phyloP scores from a whole-genome alignment of 2,329 filamentous ascomycete genomes.

The Ophiosphaerella korrae region DNA sequence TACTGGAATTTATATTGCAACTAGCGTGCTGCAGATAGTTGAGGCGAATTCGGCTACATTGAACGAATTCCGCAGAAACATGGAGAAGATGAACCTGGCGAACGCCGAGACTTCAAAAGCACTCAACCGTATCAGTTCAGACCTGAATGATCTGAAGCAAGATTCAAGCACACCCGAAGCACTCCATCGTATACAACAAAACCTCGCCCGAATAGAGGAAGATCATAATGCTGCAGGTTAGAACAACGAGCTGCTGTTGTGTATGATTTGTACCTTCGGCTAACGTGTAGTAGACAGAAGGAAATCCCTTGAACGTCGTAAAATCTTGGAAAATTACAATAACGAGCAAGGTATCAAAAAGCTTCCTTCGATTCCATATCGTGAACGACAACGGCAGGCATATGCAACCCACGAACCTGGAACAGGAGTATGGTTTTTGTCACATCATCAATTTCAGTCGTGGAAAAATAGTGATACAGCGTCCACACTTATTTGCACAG shows the following conservation, averaged over 20 bases:
- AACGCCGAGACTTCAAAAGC: not conserved
- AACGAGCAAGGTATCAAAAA: not conserved
- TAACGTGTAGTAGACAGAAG: not conserved
- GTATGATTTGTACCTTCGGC: not conserved
- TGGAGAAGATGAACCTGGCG: not conserved
- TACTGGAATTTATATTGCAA: not conserved
- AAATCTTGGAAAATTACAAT: not conserved
- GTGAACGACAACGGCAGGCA: not conserved
- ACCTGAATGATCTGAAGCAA: not conserved
- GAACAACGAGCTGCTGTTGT: not conserved
- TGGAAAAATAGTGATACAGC: not conserved
- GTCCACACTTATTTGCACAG: not conserved
- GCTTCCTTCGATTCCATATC: not conserved
- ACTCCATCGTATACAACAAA: not conserved
- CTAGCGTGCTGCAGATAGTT: not conserved
- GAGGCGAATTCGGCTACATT: not conserved
- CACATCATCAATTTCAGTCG: not conserved
- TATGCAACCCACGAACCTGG: not conserved
- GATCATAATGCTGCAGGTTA: not conserved
- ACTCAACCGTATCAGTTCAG: not conserved
- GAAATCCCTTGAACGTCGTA: not conserved
- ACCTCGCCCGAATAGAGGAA: not conserved
- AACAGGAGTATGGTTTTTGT: not conserved
- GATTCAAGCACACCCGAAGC: not conserved
- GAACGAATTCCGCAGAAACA: not conserved